These are phyloP conservation scores for Jasminum sambac DNA, from an alignment of 257 asterid species.

Conservation along the genomic window DNA sequence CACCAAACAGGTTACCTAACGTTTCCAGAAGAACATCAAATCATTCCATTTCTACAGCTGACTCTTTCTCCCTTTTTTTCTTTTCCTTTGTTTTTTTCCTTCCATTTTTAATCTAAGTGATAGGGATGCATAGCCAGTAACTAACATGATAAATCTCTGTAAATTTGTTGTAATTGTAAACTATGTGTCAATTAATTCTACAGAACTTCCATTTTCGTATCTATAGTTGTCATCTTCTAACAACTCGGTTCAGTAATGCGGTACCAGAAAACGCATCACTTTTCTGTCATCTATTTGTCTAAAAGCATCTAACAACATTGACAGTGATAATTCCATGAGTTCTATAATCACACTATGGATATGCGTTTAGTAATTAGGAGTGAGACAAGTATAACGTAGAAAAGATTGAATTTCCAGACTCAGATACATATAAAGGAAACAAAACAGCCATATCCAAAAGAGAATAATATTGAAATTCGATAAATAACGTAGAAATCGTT, in stretches of 20 bases:
- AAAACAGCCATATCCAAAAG: not conserved
- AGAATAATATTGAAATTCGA: not conserved
- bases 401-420: not conserved
- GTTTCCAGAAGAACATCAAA: slow-evolving; percentile 9
- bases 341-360: not conserved
- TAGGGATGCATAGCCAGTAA: not conserved
- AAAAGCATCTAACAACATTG: not conserved
- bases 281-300: not conserved
- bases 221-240: too few species aligned
- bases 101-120: not conserved
- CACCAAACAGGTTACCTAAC: not conserved
- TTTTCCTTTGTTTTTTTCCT: not conserved
- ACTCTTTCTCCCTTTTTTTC: not conserved
- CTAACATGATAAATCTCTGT: not conserved
- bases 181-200: not conserved
- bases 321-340: not conserved
- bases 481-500: slow-evolving; percentile 10
- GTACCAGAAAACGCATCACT: not conserved
- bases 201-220: not conserved
- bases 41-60: not conserved
- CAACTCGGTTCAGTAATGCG: not conserved
- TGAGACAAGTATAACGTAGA: not conserved
- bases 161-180: not conserved
- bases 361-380: not conserved
- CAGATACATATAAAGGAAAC: not conserved